Conservation (phyloP, 2,329 filamentous ascomycete species). For the Coniochaeta hoffmannii region DNA sequence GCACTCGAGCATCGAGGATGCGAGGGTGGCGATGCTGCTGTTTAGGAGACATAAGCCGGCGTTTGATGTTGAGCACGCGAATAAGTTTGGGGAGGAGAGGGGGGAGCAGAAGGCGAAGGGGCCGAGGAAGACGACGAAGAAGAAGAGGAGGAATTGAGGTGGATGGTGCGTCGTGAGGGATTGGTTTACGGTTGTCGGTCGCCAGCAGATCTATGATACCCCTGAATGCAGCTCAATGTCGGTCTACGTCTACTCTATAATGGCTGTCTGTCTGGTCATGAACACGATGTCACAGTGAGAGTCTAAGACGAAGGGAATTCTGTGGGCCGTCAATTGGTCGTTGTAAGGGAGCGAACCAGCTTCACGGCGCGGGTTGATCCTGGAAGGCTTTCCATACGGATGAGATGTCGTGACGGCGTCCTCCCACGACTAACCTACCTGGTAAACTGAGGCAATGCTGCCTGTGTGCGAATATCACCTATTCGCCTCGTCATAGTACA, state of each 20-base stretch:
- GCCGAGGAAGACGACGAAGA: neutral
- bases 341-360: no score
- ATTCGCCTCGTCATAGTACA: no score
- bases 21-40: slow-evolving; percentile 80
- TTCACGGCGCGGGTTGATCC: no score
- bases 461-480: no score
- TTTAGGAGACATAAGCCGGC: slow-evolving; percentile 76
- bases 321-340: no score
- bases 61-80: slow-evolving; percentile 76
- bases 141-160: neutral
- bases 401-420: no score
- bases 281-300: no score
- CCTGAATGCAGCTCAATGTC: neutral
- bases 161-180: neutral
- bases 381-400: no score
- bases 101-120: neutral
- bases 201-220: neutral
- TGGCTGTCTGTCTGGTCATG: neutral
- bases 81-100: slow-evolving; percentile 43
- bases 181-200: neutral
- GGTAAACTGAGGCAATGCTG: no score
- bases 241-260: neutral
- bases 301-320: no score
- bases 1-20: slow-evolving; percentile 70
- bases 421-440: no score